These are phyloP conservation scores for Candida ponderosae DNA, from an alignment of 805 yeast species.

Conservation along the genomic window DNA sequence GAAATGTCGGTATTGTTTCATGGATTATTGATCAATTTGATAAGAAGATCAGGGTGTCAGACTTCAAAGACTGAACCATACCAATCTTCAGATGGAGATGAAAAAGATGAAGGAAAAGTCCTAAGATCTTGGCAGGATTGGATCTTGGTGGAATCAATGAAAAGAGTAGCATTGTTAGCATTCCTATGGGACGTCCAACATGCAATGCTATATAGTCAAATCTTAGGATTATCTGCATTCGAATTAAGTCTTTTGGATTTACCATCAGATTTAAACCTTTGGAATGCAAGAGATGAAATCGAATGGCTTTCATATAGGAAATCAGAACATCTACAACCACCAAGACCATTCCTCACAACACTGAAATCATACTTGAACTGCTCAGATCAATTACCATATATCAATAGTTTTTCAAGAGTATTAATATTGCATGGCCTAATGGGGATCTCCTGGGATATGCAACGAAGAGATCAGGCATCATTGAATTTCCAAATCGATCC, in stretches of 20 bases:
- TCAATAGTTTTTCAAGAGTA: slow-evolving; percentile 1
- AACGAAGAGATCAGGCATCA: not conserved
- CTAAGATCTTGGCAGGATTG: not conserved
- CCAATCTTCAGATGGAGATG: too few relatives aligned
- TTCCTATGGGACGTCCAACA: slow-evolving; percentile 2
- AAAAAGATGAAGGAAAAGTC: not conserved
- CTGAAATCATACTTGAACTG: not conserved
- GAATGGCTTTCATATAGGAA: slow-evolving; percentile 1
- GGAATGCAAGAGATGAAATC: not conserved
- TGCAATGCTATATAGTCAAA: not conserved
- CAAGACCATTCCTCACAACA: not conserved
- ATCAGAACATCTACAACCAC: not conserved
- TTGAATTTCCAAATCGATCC: not conserved
- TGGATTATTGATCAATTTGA: not conserved
- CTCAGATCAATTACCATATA: not conserved
- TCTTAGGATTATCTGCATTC: not conserved
- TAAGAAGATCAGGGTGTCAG: not conserved
- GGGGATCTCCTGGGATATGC: not conserved
- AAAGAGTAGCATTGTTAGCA: not conserved
- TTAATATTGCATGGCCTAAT: slow-evolving; percentile 2
- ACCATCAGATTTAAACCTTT: not conserved
- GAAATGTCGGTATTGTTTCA: not conserved
- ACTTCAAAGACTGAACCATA: not conserved
- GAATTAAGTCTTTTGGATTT: not conserved
- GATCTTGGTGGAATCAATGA: not conserved